Evolutionary conservation across 352 stramenopile species (phyloP).

Genomic region (Phytophthora sp.): DNA sequence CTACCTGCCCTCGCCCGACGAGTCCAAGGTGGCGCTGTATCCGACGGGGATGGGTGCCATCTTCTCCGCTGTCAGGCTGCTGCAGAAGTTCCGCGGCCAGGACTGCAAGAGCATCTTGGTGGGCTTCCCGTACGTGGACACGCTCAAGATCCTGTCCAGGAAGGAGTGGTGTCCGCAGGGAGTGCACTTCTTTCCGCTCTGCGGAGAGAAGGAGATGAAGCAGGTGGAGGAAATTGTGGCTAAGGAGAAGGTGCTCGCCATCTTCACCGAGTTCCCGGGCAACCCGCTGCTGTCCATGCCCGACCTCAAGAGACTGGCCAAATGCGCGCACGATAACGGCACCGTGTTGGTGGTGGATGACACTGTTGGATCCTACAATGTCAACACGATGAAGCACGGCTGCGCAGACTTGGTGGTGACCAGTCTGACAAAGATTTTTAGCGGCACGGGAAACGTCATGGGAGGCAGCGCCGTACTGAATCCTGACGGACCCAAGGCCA

Average conservation of each 20-base stretch:
- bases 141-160: constrained; percentile 91
- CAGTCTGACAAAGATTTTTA: constrained; percentile 95
- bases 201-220: constrained; percentile 63
- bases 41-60: constrained; percentile 91
- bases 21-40: constrained; percentile 67
- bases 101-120: constrained; percentile 85
- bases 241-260: constrained; percentile 75
- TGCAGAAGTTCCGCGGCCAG: constrained; percentile 48
- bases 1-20: constrained; percentile 39
- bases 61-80: constrained; percentile 79
- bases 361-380: constrained; percentile 91
- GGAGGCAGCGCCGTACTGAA: constrained; percentile 92
- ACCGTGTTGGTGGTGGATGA: constrained; percentile 92
- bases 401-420: constrained; percentile 91
- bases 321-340: constrained; percentile 85
- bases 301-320: constrained; percentile 82
- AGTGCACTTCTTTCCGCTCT: constrained; percentile 91
- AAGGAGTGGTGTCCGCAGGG: constrained; percentile 85
- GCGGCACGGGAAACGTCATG: constrained; percentile 91
- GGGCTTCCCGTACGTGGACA: constrained; percentile 95
- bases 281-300: constrained; percentile 92
- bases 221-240: constrained; percentile 73
- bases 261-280: constrained; percentile 94
- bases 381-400: constrained; percentile 84
- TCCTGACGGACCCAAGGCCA: constrained; percentile 51